Conservation (phyloP, 2,329 filamentous ascomycete genomes). For the Rhynchosporium secalis region DNA sequence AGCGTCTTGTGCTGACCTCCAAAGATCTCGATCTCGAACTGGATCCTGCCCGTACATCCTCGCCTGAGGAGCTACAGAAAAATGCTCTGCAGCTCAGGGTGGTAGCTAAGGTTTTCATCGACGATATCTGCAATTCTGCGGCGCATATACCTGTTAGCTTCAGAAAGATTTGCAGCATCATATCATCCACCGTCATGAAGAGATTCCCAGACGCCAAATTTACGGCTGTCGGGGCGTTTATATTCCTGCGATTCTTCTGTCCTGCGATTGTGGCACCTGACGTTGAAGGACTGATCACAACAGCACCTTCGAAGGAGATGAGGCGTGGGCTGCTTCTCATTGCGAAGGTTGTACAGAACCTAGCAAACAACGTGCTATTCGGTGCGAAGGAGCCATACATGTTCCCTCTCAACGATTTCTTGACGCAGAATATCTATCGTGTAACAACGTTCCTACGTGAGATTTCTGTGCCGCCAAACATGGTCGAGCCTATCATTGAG, state of each 20-base stretch:
- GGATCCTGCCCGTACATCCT: constrained; percentile 61
- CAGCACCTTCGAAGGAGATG: constrained; percentile 66
- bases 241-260: constrained; percentile 72
- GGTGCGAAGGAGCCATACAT: constrained; percentile 73
- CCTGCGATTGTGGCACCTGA: constrained; percentile 71
- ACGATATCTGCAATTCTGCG: constrained; percentile 66
- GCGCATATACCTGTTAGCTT: constrained; percentile 63
- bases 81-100: constrained; percentile 66
- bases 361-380: constrained; percentile 71
- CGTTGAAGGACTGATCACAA: constrained; percentile 62
- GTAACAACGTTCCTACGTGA: constrained; percentile 67
- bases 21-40: constrained; percentile 68
- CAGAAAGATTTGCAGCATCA: constrained; percentile 67
- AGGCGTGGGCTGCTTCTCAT: constrained; percentile 66
- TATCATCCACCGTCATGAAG: constrained; percentile 61
- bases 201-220: constrained; percentile 70
- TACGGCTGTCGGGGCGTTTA: constrained; percentile 69
- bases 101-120: constrained; percentile 70
- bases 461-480: constrained; percentile 61
- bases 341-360: constrained; percentile 69
- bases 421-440: constrained; percentile 66
- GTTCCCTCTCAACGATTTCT: constrained; percentile 68
- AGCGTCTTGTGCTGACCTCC: constrained; percentile 64
- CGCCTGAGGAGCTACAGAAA: constrained; percentile 62
- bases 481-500: constrained; percentile 45